Conservation (phyloP, 1,284 basidiomycete species). For the Butyriboletus appendiculatus region DNA sequence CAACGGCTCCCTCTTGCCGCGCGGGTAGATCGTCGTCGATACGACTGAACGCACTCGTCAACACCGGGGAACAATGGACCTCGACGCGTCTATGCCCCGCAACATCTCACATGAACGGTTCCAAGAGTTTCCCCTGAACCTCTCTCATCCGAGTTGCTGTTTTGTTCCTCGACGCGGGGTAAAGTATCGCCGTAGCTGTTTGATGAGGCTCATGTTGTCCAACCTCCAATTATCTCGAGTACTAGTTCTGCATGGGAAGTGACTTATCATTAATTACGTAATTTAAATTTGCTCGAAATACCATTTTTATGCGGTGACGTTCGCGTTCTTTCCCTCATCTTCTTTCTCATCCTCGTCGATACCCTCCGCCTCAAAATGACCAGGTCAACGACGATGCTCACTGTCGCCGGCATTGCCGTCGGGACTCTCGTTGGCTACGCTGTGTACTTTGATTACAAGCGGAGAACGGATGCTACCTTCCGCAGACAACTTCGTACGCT, state of each 20-base stretch:
- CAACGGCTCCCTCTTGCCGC: background rate
- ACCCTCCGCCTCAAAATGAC: slow-evolving; percentile 37
- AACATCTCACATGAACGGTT: background rate
- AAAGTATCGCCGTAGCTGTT: background rate
- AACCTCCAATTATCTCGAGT: background rate
- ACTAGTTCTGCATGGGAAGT: background rate
- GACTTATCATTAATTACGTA: slow-evolving; percentile 25
- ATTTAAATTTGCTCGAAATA: slow-evolving; percentile 12
- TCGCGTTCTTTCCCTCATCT: slow-evolving; percentile 1
- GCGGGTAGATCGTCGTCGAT: background rate
- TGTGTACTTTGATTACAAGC: slow-evolving; percentile 93
- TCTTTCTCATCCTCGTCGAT: background rate
- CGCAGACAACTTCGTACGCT: slow-evolving; percentile 85
- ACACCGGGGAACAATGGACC: background rate
- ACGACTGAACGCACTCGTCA: too few relatives aligned
- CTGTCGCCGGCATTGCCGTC: slow-evolving; percentile 69
- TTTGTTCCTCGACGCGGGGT: background rate
- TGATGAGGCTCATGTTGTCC: background rate
- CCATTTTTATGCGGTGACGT: slow-evolving; percentile 14
- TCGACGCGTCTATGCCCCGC: background rate
- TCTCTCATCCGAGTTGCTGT: background rate
- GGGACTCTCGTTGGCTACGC: slow-evolving; percentile 77
- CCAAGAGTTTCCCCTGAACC: background rate
- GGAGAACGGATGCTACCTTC: slow-evolving; percentile 87
- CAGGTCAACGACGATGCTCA: slow-evolving; percentile 47